Base-by-base conservation (phyloP, 345 rosid genomes). In the Hibiscus trionum region DNA sequence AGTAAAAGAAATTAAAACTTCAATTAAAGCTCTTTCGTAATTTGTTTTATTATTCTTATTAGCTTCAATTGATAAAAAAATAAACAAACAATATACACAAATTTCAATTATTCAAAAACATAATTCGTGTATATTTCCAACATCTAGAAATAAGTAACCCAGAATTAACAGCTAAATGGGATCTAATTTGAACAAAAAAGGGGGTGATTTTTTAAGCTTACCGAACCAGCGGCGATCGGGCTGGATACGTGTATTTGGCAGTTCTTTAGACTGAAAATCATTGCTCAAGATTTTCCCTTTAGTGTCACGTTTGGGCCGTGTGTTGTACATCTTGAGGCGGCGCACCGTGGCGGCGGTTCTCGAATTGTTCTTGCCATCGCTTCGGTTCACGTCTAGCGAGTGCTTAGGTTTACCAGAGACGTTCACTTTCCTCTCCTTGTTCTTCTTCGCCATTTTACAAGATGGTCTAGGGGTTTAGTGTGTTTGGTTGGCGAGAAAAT, bases 201-300 rank as follows among this genome's bases (percentile, higher is more conserved):
- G 11, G 37, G 16, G 5, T 19, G 3, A 17, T 21, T 17, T 15
- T 66, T 19, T 19, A 46, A 3, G 74, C 84, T 14, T 49, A 91
- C 98, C 96, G 27, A 95, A 92, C 95, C 96, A 92, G 66, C 96
- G 87, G 66, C 93, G 86, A 73, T 95, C 97, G 0, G 96, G 92
- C 46, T 84, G 93, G 77, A 95, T 90, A 49, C 96, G 93, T 0
- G 96, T 84, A 58, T 71, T 74, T 11, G 99, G 99, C 59, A 92
- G 77, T 1, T 90, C 93, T 75, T 89, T 77, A 0, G 97, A 92
- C 70, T 92, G 97, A 9, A 85, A 81, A 64, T 88, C 97, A 49
- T 92, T 80, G 80, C 84, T 83, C 75, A 87, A 65, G 49, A 92
- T 65, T 66, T 87, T 84, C 52, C 97, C 97, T 61, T 83, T 83